Percentiles rank a stretch among this genome's conserved stretches.
Evolutionary conservation across 1,284 basidiomycete genomes (phyloP).

Genomic region (Irpex sp.): DNA sequence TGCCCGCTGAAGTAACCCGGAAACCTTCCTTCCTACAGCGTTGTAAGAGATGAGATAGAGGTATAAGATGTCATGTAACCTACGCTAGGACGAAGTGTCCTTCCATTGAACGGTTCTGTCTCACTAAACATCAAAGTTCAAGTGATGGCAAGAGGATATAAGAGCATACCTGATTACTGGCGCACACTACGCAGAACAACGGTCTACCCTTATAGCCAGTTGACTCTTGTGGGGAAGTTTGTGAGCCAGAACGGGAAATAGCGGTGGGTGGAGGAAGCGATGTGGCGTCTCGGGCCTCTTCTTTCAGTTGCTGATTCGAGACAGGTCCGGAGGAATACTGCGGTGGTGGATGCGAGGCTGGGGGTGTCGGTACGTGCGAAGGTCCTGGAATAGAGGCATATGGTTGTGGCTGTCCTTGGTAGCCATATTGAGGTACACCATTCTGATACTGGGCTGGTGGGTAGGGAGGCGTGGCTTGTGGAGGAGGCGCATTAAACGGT

Average conservation of each 20-base stretch:
- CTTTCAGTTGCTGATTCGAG: conserved; percentile 13
- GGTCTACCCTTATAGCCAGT: conserved; percentile 59
- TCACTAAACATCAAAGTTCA: conserved; percentile 2
- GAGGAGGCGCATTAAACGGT: conserved; percentile 15
- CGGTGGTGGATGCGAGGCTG: conserved; percentile 11
- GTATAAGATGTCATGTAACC: conserved; percentile 26
- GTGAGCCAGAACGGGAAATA: conserved; percentile 4
- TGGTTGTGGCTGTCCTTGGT: conserved; percentile 4
- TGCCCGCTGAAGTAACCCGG: conserved; percentile 91
- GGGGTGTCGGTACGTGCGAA: conserved; percentile 7
- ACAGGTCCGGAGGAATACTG: conserved; percentile 18
- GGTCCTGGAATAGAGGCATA: conserved; percentile 8
- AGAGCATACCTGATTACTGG: conserved; percentile 83
- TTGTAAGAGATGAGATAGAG: not conserved
- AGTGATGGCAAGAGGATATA: not conserved
- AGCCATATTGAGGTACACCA: not conserved
- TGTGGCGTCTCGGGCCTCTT: conserved; percentile 11
- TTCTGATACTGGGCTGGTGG: conserved; percentile 1
- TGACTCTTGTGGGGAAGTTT: conserved; percentile 11
- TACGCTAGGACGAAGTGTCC: conserved; percentile 90
- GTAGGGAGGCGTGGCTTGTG: conserved; percentile 11
- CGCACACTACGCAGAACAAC: conserved; percentile 96
- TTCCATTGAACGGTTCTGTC: conserved; percentile 98
- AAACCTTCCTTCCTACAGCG: conserved; percentile 76
- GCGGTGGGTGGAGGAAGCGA: conserved; percentile 4